These are phyloP conservation scores for Akanthomyces muscarius DNA, from an alignment of 2,329 filamentous ascomycete genomes.

Conservation along the genomic window DNA sequence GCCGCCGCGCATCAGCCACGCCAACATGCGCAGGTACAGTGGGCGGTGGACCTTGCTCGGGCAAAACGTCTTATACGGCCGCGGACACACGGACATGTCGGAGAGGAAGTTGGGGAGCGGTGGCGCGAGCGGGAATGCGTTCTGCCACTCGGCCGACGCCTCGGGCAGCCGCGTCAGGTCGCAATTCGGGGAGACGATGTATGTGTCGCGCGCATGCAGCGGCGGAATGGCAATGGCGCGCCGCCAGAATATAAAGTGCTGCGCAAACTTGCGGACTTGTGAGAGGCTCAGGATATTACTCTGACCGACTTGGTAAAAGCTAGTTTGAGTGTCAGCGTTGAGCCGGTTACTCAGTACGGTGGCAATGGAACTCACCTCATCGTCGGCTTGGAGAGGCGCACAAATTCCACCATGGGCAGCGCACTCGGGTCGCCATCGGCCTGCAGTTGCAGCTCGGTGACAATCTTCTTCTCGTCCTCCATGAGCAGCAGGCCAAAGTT, in stretches of 20 bases:
- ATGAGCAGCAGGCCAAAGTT: slow-evolving; percentile 84
- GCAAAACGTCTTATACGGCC: slow-evolving; percentile 77
- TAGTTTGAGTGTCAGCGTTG: slow-evolving; percentile 21
- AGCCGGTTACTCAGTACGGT: too few species aligned
- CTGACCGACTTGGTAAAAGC: slow-evolving; percentile 65
- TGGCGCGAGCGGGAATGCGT: slow-evolving; percentile 77
- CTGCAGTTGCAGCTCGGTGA: slow-evolving; percentile 74
- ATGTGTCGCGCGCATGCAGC: slow-evolving; percentile 82
- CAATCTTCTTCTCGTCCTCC: slow-evolving; percentile 71
- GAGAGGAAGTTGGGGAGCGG: slow-evolving; percentile 84
- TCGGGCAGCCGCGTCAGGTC: slow-evolving; percentile 67
- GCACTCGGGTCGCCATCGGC: slow-evolving; percentile 72
- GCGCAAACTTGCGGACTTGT: slow-evolving; percentile 82
- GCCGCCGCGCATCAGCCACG: slow-evolving; percentile 86
- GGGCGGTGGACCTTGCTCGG: slow-evolving; percentile 84
- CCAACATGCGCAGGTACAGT: slow-evolving; percentile 84
- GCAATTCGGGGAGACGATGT: slow-evolving; percentile 87
- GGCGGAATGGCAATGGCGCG: slow-evolving; percentile 88
- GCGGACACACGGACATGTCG: slow-evolving; percentile 72
- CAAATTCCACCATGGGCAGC: slow-evolving; percentile 74
- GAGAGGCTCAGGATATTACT: slow-evolving; percentile 68
- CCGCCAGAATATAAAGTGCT: slow-evolving; percentile 94
- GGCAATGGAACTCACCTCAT: slow-evolving; percentile 43
- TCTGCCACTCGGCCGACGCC: slow-evolving; percentile 69
- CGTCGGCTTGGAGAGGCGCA: slow-evolving; percentile 67